Percentiles rank a stretch among this genome's conserved stretches.
phyloP scores from a whole-genome alignment of 495 filamentous ascomycete species.

The Penicillium mononematosum region DNA sequence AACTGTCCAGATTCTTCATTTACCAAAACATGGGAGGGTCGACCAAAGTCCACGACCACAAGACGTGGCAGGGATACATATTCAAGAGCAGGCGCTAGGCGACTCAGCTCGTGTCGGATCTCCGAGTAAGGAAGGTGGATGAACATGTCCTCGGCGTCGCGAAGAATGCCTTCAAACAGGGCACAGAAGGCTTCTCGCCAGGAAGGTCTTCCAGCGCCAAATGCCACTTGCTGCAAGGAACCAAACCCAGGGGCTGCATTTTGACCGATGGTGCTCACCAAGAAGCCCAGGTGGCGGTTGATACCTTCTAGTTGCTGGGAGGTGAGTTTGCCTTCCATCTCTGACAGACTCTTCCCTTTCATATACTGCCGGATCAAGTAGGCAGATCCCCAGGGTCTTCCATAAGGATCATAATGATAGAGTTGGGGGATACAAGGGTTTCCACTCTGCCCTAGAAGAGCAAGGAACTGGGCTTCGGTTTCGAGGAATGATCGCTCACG shows the following conservation, averaged over 20 bases:
- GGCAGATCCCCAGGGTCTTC: slow-evolving; percentile 39
- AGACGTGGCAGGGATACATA: slow-evolving; percentile 56
- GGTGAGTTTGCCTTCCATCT: slow-evolving; percentile 39
- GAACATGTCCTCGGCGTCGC: slow-evolving; percentile 69
- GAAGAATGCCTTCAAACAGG: slow-evolving; percentile 61
- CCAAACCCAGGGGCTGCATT: slow-evolving; percentile 51
- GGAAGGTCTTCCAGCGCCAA: slow-evolving; percentile 46
- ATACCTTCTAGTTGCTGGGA: slow-evolving; percentile 40
- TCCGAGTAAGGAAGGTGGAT: slow-evolving; percentile 64
- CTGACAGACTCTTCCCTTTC: slow-evolving; percentile 44
- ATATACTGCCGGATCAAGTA: slow-evolving; percentile 53
- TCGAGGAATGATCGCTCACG: slow-evolving; percentile 56
- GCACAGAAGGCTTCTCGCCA: slow-evolving; percentile 63
- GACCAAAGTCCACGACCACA: slow-evolving; percentile 56
- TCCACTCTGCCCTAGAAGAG: slow-evolving; percentile 45
- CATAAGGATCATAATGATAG: slow-evolving; percentile 49
- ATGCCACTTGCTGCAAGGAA: slow-evolving; percentile 47
- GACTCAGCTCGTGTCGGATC: slow-evolving; percentile 53
- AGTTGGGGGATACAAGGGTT: slow-evolving; percentile 51
- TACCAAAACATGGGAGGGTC: slow-evolving; percentile 57
- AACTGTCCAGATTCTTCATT: slow-evolving; percentile 47
- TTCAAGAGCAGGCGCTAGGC: slow-evolving; percentile 52
- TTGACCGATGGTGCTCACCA: slow-evolving; percentile 36
- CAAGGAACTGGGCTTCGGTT: slow-evolving; percentile 54
- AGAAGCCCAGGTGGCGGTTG: slow-evolving; percentile 41